Evolutionary conservation across 495 filamentous ascomycete species (phyloP), one percentile per base, ranked within the genome.

Genomic region (Penicillium diatomitis): DNA sequence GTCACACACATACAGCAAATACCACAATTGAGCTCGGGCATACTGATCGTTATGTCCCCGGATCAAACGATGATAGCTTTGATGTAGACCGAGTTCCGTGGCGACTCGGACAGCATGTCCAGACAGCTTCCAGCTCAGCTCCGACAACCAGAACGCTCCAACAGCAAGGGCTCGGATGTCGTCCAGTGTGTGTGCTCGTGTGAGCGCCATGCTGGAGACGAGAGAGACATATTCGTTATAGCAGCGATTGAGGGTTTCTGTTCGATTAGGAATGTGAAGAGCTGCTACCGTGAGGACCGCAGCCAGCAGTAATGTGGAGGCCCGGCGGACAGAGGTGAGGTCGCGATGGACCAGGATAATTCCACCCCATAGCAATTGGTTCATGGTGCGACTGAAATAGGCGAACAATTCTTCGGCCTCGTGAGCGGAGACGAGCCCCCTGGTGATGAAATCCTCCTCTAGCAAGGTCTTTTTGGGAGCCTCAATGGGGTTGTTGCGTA

Each of bases 321-420:
- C 66, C 29, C 70, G 66, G 12, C 76, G 71, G 11, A 79, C 68
- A 4, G 71, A 71, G 7, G 66, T 72, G 27, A 79, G 60, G 52
- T 72, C 68, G 10, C 65, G 64, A 46, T 76, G 72, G 9, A 76
- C 70, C 8, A 81, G 61, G 30, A 76, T 75, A 44, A 81, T 77
- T 8, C 74, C 75, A 42, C 73, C 74, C 73, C 76, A 81, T 37
- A 81, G 69, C 36, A 78, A 70, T 48, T 77, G 71, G 40, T 75
- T 76, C 61, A 77, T 73, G 4, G 75, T 76, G 35, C 71, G 67
- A 49, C 74, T 78, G 42, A 77, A 73, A 41, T 76, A 71, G 12
- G 71, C 73, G 37, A 77, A 74, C 10, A 76, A 61, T 44, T 73
- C 67, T 43, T 77, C 70, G 0, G 76, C 74, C 48, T 79, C 73